Base-by-base conservation (phyloP, 2,329 filamentous ascomycete genomes). In the Epichloe uncinata region DNA sequence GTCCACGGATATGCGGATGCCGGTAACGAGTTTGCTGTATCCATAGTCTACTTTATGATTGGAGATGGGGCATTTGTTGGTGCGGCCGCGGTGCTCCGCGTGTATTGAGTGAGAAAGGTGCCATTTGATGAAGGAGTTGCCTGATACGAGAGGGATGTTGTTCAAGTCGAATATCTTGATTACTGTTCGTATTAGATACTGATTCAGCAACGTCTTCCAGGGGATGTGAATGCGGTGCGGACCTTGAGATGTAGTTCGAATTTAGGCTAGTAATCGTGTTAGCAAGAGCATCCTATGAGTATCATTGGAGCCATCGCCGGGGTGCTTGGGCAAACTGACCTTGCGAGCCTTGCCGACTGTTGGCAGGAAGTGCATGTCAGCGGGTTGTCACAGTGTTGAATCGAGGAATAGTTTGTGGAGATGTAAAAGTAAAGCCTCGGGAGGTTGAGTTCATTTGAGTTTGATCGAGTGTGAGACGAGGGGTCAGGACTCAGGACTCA, bases 91-190 rank as follows among this genome's bases (percentile, higher is more conserved):
- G 61, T 96, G 87, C 61, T 97, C 91, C 54, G 86, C 81, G 49
- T 88, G 81, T 55, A 87, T 87, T 48, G 87, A 93, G 60, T 87
- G 82, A 5, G 86, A 81, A 30, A 98, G 77, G 58, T 95, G 82
- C 93, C 93, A 98, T 85, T 96, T 95, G 56, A 97, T 80, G 59
- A 82, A 85, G 26, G 84, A 90, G 47, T 78, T 82, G 51, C 93
- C 91, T 40, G 83, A 85, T 44, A 93, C 87, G 42, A 98, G 79
- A 18, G 93, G 93, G 5, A 98, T 86, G 64, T 98, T 98, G 70
- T 95, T 97, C 57, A 98, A 81, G 70, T 98, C 93, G 63, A 90
- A 82, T 56, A 98, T 89, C 82, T 90, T 56, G 13, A 18, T 15
- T 5, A 20, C 20, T 36, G 15, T 18, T 22, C 18, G 20, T 38